Evolutionary conservation across 495 filamentous ascomycete genomes (phyloP).

Genomic region (Xylaria flabelliformis): DNA sequence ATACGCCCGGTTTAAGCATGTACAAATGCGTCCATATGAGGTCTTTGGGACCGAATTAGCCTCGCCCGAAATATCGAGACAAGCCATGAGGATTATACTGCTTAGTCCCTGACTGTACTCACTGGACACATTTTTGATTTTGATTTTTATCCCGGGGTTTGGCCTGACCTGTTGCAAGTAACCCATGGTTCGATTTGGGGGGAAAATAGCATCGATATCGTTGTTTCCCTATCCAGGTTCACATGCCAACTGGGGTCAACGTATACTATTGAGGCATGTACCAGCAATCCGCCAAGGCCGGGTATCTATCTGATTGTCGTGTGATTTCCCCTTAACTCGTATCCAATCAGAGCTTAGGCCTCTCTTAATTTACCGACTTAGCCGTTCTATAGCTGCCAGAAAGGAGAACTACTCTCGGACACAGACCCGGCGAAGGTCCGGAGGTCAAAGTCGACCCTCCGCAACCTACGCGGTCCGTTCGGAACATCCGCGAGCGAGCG

Average conservation of each 20-base stretch:
- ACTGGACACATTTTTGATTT: background rate
- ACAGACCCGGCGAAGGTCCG: background rate
- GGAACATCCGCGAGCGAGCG: background rate
- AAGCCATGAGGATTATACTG: background rate
- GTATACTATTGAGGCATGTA: background rate
- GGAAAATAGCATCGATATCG: slow-evolving; percentile 9
- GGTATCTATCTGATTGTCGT: background rate
- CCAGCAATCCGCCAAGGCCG: background rate
- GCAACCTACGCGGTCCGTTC: background rate
- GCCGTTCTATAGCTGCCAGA: background rate
- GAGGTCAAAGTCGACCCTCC: background rate
- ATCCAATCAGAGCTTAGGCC: background rate
- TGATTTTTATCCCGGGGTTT: background rate
- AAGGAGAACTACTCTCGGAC: background rate
- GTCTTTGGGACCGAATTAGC: slow-evolving; percentile 13
- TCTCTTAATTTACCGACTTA: background rate
- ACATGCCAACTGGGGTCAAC: background rate
- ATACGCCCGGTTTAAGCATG: slow-evolving; percentile 13
- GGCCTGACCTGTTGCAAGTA: background rate
- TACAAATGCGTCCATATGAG: background rate
- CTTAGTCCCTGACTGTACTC: slow-evolving; percentile 17
- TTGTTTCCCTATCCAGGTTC: background rate
- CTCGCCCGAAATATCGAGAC: slow-evolving; percentile 22
- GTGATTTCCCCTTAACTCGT: background rate
- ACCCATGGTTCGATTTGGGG: background rate